These are phyloP conservation scores for Cordyceps sp. DNA, from an alignment of 2,329 filamentous ascomycete species.

Conservation along the genomic window DNA sequence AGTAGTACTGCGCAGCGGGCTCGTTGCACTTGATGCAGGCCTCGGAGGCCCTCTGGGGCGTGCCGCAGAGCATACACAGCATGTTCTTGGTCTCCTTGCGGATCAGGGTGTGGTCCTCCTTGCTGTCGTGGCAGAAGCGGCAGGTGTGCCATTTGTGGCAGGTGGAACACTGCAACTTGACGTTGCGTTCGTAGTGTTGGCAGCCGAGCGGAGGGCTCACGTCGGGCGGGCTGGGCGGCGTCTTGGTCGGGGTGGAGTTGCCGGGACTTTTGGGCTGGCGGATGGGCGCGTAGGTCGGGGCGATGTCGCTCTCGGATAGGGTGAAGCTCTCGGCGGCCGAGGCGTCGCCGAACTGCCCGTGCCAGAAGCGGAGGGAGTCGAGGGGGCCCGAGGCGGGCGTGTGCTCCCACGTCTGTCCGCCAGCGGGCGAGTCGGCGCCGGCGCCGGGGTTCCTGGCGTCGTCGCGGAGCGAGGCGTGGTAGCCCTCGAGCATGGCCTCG, in stretches of 20 bases:
- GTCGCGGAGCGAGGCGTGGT: conserved; percentile 22
- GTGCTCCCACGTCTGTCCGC: conserved; percentile 20
- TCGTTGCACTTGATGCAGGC: conserved; percentile 62
- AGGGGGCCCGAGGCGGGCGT: conserved; percentile 26
- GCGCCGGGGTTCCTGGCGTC: conserved; percentile 4
- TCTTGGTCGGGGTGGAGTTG: conserved; percentile 19
- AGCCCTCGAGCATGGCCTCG: conserved; percentile 51
- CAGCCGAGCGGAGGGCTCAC: conserved; percentile 51
- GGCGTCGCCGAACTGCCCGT: conserved; percentile 25
- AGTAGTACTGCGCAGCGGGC: conserved; percentile 78
- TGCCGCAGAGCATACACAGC: conserved; percentile 91
- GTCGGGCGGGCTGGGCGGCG: conserved; percentile 8
- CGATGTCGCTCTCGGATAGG: conserved; percentile 43
- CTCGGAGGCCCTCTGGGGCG: conserved; percentile 67
- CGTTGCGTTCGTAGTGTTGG: conserved; percentile 84
- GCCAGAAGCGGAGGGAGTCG: conserved; percentile 43
- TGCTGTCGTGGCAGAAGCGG: conserved; percentile 79
- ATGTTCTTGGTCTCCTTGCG: conserved; percentile 81
- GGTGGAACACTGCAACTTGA: conserved; percentile 84
- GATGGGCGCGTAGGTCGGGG: conserved; percentile 48
- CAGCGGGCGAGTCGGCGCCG: conserved; percentile 7
- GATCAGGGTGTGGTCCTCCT: conserved; percentile 63
- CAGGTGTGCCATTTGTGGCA: conserved; percentile 92
- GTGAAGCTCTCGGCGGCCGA: conserved; percentile 25
- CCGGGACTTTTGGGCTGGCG: conserved; percentile 28